Base-by-base conservation (phyloP, 768 basidiomycete species). In the Krasilnikovozyma curviuscula region DNA sequence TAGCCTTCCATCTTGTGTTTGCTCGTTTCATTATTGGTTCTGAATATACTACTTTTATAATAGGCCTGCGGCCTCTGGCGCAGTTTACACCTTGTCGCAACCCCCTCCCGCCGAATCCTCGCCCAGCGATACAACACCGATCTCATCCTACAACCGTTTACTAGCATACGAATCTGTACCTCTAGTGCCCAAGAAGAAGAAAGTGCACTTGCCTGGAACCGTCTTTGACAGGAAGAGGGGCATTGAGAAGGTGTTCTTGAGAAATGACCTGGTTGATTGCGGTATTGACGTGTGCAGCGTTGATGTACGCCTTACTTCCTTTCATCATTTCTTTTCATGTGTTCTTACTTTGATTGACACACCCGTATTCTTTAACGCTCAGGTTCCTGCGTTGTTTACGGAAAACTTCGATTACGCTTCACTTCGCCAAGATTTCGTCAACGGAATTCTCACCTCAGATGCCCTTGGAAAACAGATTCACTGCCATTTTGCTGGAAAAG, bases 391-490 rank as follows among this genome's bases (percentile, higher is more conserved):
- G 1, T 63, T 95, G 5, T 98, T 97, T 68, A 86, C 89, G 62
- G 93, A 97, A 67, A 97, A 97, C 66, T 98, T 98, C 59, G 93
- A 97, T 66, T 95, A 89, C 59, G 76, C 78, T 13, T 85, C 89
- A 65, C 73, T 97, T 52, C 77, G 88, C 49, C 71, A 76, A 55
- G 86, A 97, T 65, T 93, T 98, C 58, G 81, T 95, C 14, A 83
- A 83, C 59, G 91, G 91, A 16, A 74, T 98, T 40, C 71, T 98
- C 55, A 91, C 84, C 0, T 89, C 85, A 13, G 93, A 98, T 64
- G 64, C 97, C 30, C 71, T 95, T 35, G 85, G 84, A 73, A 93
- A 93, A 66, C 88, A 78, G 53, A 89, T 97, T 44, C 76, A 84
- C 59, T 85, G 86, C 55, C 83, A 88, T 58, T 72, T 91, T 42